Evolutionary conservation across 495 filamentous ascomycete genomes (phyloP).

Genomic region (Lichina pygmaea): DNA sequence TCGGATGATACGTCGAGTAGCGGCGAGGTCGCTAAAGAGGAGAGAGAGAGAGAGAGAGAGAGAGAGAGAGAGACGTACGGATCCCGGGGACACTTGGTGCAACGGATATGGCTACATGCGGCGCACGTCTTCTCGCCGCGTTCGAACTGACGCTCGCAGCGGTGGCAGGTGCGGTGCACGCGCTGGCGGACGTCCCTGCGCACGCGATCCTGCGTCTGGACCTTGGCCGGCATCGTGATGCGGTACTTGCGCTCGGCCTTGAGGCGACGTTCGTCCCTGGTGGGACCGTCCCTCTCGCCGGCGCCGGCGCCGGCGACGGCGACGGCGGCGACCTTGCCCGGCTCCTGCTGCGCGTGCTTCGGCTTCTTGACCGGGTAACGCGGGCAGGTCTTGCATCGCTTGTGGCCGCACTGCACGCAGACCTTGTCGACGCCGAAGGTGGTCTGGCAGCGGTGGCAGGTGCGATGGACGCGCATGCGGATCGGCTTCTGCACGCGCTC

Average conservation of each 20-base stretch:
- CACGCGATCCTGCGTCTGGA: constrained; percentile 41
- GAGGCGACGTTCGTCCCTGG: too few species aligned
- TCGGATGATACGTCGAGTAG: background rate
- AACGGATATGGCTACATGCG: constrained; percentile 48
- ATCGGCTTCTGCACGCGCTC: constrained; percentile 67
- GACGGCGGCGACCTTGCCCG: constrained; percentile 15
- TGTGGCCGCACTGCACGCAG: constrained; percentile 48
- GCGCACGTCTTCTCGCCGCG: constrained; percentile 32
- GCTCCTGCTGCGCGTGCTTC: constrained; percentile 20
- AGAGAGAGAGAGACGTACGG: constrained; percentile 9
- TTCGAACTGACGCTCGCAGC: constrained; percentile 37
- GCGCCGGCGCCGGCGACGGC: constrained; percentile 1
- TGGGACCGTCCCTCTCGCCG: constrained; percentile 6
- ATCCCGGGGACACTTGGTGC: constrained; percentile 51
- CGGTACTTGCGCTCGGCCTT: constrained; percentile 10
- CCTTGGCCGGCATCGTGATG: constrained; percentile 34
- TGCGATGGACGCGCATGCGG: constrained; percentile 71
- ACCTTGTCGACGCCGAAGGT: constrained; percentile 42
- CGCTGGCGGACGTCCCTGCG: constrained; percentile 39
- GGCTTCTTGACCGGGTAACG: constrained; percentile 33
- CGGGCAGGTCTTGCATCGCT: constrained; percentile 52
- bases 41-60: background rate
- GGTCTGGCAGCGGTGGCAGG: constrained; percentile 52
- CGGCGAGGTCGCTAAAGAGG: background rate
- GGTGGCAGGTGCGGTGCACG: constrained; percentile 51